Percentiles rank a stretch among this genome's conserved stretches.
Evolutionary conservation across 23 red algal genomes (phyloP).

Genomic region (Gracilariopsis chorda): DNA sequence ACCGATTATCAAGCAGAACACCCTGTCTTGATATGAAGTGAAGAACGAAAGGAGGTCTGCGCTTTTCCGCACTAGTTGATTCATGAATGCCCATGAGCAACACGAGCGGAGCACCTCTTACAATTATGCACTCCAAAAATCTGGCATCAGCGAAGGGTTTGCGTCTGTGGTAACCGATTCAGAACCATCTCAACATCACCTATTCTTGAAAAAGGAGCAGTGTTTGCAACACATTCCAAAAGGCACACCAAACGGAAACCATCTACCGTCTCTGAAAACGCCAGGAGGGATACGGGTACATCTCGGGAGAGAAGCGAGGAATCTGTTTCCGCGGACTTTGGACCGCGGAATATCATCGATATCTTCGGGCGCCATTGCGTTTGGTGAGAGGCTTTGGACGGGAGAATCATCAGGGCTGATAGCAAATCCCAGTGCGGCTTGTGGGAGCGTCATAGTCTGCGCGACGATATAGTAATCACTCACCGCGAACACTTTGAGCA

Average conservation of each 20-base stretch:
- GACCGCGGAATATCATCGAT: background rate
- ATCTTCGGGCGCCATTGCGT: background rate
- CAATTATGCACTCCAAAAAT: too few species aligned
- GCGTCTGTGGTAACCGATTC: too few species aligned
- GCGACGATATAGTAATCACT: background rate
- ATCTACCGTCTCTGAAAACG: background rate
- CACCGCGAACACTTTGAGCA: background rate
- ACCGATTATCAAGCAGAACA: too few species aligned
- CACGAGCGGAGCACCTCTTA: too few species aligned
- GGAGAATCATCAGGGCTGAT: conserved; percentile 3
- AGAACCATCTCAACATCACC: too few species aligned
- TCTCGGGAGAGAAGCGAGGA: background rate
- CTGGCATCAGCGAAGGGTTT: too few species aligned
- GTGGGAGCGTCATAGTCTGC: background rate
- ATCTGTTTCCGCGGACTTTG: background rate
- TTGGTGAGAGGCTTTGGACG: background rate
- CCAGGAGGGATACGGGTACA: background rate
- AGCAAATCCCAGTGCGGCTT: background rate
- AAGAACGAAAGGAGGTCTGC: too few species aligned
- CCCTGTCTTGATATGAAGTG: too few species aligned
- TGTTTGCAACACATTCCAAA: background rate
- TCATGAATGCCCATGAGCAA: too few species aligned
- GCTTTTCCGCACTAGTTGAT: too few species aligned
- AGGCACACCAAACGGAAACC: background rate
- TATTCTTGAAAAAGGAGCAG: too few species aligned